These are phyloP conservation scores for Nakaseomyces uthaithaninus DNA, from an alignment of 1,139 yeast species.

Conservation along the genomic window DNA sequence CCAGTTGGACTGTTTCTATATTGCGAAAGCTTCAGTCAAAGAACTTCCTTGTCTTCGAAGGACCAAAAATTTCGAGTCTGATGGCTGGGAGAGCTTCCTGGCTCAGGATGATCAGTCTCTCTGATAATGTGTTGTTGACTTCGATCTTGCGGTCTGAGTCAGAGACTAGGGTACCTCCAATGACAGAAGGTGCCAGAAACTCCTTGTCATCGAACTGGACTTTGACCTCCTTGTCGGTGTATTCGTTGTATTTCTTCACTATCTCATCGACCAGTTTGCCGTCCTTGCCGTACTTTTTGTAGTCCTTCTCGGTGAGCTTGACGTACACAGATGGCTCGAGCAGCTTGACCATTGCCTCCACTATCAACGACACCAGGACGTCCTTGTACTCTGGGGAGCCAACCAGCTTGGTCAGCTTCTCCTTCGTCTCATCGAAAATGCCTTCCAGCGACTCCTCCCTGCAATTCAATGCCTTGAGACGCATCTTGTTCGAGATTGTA, in stretches of 20 bases:
- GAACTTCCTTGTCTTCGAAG: constrained; percentile 80
- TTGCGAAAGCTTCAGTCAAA: constrained; percentile 66
- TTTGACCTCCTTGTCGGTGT: constrained; percentile 55
- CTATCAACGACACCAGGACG: constrained; percentile 66
- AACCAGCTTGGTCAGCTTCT: constrained; percentile 49
- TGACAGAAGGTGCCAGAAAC: constrained; percentile 50
- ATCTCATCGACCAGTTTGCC: constrained; percentile 45
- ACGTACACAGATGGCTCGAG: constrained; percentile 62
- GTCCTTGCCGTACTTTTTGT: constrained; percentile 38
- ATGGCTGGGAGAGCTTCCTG: constrained; percentile 89
- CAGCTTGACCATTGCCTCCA: constrained; percentile 71
- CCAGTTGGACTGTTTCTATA: no score
- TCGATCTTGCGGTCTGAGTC: constrained; percentile 76
- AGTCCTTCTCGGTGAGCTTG: constrained; percentile 64
- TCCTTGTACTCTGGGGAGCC: constrained; percentile 53
- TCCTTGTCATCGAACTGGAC: constrained; percentile 50
- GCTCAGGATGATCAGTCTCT: constrained; percentile 74
- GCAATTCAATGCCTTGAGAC: constrained; percentile 81
- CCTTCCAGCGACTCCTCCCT: constrained; percentile 74
- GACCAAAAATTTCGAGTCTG: constrained; percentile 84
- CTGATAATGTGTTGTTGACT: constrained; percentile 87
- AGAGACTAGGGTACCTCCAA: constrained; percentile 79
- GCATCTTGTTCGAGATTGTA: constrained; percentile 87
- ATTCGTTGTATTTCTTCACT: constrained; percentile 56
- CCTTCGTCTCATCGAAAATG: constrained; percentile 63